These are phyloP conservation scores for Sphaerulina vaccinii DNA, from an alignment of 2,329 filamentous ascomycete genomes.

Conservation along the genomic window DNA sequence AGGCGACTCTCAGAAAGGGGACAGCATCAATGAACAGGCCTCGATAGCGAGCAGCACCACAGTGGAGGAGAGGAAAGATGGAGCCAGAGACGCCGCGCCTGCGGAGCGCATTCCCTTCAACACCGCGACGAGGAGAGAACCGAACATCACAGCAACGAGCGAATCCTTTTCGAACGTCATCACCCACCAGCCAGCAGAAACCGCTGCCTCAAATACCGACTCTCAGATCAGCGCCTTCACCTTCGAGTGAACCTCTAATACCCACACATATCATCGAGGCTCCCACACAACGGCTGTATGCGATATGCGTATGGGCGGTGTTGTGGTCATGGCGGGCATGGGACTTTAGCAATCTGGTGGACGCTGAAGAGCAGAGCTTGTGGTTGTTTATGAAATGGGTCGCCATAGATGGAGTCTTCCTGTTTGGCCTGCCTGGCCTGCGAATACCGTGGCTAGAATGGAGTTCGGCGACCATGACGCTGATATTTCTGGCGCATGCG, in stretches of 20 bases:
- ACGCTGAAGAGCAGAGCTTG: conserved; percentile 83
- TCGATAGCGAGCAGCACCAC: not conserved
- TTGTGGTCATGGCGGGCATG: conserved; percentile 82
- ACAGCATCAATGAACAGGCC: not conserved
- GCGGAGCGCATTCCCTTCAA: conserved; percentile 77
- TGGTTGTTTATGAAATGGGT: conserved; percentile 94
- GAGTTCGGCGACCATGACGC: conserved; percentile 70
- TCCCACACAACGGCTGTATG: conserved; percentile 86
- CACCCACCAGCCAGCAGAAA: conserved; percentile 33
- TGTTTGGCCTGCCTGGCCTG: conserved; percentile 82
- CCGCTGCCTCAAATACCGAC: conserved; percentile 27
- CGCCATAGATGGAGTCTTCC: conserved; percentile 77
- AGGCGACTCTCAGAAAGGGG: not conserved
- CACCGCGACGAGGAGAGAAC: conserved; percentile 36
- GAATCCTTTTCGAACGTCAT: conserved; percentile 18
- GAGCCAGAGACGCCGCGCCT: conserved; percentile 67
- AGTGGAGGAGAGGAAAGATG: conserved; percentile 6
- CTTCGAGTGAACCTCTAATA: conserved; percentile 63
- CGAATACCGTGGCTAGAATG: conserved; percentile 97
- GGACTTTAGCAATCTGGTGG: conserved; percentile 75
- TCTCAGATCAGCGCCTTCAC: conserved; percentile 20
- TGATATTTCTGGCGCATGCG: conserved; percentile 70
- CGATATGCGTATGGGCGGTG: conserved; percentile 72
- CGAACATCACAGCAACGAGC: conserved; percentile 10
- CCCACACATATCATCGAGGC: conserved; percentile 80